Evolutionary conservation across 2,329 filamentous ascomycete species (phyloP).

Genomic region (Westerdykella ornata): DNA sequence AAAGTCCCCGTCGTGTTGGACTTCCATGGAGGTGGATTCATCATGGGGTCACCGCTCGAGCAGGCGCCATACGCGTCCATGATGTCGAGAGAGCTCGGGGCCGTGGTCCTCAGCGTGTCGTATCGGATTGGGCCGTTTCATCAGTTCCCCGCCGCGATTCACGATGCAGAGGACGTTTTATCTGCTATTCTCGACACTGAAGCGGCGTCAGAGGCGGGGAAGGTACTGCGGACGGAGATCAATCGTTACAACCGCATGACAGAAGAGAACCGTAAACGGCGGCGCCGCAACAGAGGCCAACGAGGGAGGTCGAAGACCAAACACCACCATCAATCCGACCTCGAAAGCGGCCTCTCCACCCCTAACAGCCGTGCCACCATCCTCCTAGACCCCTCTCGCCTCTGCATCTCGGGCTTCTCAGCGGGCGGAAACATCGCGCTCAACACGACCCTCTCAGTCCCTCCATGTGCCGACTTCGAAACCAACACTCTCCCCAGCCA

Average conservation of each 20-base stretch:
- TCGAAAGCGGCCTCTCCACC: conserved; percentile 1
- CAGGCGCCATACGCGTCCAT: conserved; percentile 45
- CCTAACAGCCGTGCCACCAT: conserved; percentile 19
- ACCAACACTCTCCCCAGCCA: conserved; percentile 3
- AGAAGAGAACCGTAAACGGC: conserved; percentile 3
- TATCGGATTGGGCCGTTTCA: conserved; percentile 45
- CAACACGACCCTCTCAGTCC: conserved; percentile 37
- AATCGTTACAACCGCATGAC: conserved; percentile 28
- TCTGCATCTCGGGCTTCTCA: conserved; percentile 43
- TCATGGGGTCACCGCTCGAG: conserved; percentile 40
- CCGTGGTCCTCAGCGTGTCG: conserved; percentile 43
- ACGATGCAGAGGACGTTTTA: conserved; percentile 44
- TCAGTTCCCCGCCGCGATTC: conserved; percentile 43
- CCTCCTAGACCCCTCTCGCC: conserved; percentile 35
- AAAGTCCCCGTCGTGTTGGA: conserved; percentile 38
- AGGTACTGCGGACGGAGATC: conserved; percentile 30
- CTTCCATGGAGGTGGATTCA: conserved; percentile 42
- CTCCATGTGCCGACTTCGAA: conserved; percentile 18
- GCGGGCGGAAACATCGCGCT: conserved; percentile 45
- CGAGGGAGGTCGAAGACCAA: not conserved
- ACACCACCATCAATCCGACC: conserved; percentile 10
- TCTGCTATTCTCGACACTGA: conserved; percentile 37
- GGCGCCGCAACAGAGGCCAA: not conserved
- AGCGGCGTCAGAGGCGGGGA: conserved; percentile 27
- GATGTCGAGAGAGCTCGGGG: conserved; percentile 39